phyloP scores from a whole-genome alignment of 495 filamentous ascomycete genomes.

The Haplographium delicatum region DNA sequence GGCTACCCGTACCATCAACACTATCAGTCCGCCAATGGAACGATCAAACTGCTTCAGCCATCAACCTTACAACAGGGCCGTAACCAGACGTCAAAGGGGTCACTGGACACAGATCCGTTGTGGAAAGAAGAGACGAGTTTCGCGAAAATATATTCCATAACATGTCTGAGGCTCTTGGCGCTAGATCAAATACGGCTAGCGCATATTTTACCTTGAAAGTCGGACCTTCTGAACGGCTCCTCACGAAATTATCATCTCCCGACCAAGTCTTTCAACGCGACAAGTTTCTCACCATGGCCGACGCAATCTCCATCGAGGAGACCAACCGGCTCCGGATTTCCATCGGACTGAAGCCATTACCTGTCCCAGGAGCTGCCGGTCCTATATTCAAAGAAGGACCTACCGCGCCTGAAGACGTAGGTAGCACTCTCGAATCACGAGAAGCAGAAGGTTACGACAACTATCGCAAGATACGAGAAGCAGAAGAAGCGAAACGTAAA shows the following conservation, averaged over 20 bases:
- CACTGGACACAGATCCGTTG: slow-evolving; percentile 76
- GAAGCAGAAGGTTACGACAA: slow-evolving; percentile 69
- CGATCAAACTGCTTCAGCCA: slow-evolving; percentile 76
- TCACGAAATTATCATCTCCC: neutral
- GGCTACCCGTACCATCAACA: too few relatives aligned
- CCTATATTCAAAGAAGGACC: slow-evolving; percentile 55
- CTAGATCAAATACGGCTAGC: neutral
- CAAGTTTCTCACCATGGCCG: slow-evolving; percentile 52
- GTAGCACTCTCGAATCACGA: slow-evolving; percentile 74
- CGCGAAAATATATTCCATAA: slow-evolving; percentile 6
- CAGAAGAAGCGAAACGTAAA: slow-evolving; percentile 59
- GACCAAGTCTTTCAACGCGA: neutral
- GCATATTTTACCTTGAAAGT: neutral
- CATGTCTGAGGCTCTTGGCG: too few relatives aligned
- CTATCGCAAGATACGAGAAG: slow-evolving; percentile 48
- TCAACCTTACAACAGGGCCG: slow-evolving; percentile 63
- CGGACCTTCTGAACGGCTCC: neutral
- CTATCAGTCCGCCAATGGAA: too few relatives aligned
- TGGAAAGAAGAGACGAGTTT: slow-evolving; percentile 35
- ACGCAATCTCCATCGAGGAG: slow-evolving; percentile 84
- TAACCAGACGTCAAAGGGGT: slow-evolving; percentile 53
- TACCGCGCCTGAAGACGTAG: slow-evolving; percentile 53
- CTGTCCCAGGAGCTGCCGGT: slow-evolving; percentile 62
- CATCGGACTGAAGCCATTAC: slow-evolving; percentile 85
- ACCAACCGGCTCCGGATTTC: slow-evolving; percentile 88